Conservation (phyloP, 495 filamentous ascomycete genomes). For the Neurospora sp. region DNA sequence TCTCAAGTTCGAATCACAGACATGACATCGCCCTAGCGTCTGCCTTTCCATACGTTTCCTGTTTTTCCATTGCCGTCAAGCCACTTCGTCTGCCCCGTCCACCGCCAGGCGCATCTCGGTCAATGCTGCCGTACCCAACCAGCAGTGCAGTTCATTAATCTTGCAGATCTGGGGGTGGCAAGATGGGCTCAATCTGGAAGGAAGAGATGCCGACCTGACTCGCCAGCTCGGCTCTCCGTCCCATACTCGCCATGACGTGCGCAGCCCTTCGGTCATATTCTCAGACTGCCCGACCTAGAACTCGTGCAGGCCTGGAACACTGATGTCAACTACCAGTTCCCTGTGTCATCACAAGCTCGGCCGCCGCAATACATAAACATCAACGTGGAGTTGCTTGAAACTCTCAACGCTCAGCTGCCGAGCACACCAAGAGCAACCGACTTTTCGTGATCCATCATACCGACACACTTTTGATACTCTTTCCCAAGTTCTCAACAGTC, state of each 20-base stretch:
- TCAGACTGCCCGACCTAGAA: neutral
- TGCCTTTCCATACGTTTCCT: neutral
- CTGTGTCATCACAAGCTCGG: neutral
- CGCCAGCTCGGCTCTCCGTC: neutral
- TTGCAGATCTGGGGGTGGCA: neutral
- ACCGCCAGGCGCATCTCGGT: neutral
- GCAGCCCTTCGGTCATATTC: neutral
- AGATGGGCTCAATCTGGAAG: neutral
- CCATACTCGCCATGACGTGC: neutral
- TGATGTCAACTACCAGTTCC: neutral
- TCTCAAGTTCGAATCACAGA: neutral
- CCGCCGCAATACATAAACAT: neutral
- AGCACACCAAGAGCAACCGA: neutral
- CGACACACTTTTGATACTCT: neutral
- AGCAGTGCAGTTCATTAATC: neutral
- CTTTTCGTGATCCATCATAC: neutral
- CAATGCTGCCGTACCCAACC: neutral
- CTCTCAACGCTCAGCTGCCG: neutral
- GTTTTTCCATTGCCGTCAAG: neutral
- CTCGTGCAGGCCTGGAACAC: neutral
- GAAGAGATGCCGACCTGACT: neutral
- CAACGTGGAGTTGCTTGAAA: neutral
- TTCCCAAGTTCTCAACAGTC: neutral
- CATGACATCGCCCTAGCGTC: neutral
- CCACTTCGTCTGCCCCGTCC: neutral